Evolutionary conservation across 306 rosid species (phyloP).

Genomic region (Canavalia gladiata): DNA sequence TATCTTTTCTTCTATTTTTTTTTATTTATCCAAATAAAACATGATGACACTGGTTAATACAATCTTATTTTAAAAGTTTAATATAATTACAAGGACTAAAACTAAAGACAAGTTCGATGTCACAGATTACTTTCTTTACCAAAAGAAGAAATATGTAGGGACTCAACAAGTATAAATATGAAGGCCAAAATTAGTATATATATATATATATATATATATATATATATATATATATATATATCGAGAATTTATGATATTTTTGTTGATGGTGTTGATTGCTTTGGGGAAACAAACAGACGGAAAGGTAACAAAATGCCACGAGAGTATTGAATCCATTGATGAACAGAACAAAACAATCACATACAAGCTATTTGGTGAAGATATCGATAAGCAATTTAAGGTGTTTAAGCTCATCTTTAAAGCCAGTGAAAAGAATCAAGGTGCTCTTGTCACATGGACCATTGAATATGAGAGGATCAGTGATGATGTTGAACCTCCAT

Average conservation of each 20-base stretch:
- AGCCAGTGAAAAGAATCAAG: background rate
- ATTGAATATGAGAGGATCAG: constrained; percentile 44
- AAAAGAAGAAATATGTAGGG: no score
- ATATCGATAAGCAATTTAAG: background rate
- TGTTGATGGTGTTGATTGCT: background rate
- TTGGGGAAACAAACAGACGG: constrained; percentile 27
- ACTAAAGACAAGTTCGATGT: no score
- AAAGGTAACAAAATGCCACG: constrained; percentile 18
- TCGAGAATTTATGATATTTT: background rate
- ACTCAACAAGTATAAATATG: no score
- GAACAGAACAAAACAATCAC: background rate
- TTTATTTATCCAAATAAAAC: no score
- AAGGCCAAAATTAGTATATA: no score
- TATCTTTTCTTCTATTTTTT: no score
- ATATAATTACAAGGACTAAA: no score
- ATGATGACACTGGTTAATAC: no score
- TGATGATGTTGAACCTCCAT: constrained; percentile 42
- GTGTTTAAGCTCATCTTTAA: background rate
- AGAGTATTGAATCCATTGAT: constrained; percentile 29
- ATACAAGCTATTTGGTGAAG: background rate
- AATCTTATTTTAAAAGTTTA: no score
- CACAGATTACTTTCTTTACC: no score
- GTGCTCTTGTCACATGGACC: constrained; percentile 35
- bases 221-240: no score
- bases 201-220: no score